Conservation (phyloP, 768 basidiomycete species). For the Rossbeevera mucosa region DNA sequence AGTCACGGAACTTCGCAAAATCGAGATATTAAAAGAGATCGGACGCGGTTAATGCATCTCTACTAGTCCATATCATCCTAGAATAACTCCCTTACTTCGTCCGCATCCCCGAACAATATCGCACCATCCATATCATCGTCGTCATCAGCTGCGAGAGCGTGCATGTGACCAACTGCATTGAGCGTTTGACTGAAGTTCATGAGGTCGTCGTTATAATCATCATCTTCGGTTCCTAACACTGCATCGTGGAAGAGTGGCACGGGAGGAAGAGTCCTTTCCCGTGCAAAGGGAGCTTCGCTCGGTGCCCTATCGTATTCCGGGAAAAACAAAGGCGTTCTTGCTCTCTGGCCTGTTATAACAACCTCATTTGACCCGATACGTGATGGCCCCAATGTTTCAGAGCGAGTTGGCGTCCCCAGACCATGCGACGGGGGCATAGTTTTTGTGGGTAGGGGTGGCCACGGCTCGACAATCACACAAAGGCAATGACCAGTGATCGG, state of each 20-base stretch:
- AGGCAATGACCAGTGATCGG: conserved; percentile 67
- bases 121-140: conserved; percentile 74
- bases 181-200: conserved; percentile 74
- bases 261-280: conserved; percentile 31
- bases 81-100: conserved; percentile 63
- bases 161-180: conserved; percentile 50
- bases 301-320: conserved; percentile 53
- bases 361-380: conserved; percentile 16
- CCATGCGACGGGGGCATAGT: conserved; percentile 31
- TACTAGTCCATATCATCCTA: conserved; percentile 14
- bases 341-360: conserved; percentile 31
- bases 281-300: conserved; percentile 33
- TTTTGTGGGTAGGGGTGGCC: conserved; percentile 47
- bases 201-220: conserved; percentile 46
- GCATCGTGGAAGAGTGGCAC: conserved; percentile 43
- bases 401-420: conserved; percentile 23
- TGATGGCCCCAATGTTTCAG: conserved; percentile 28
- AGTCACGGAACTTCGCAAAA: conserved; percentile 56
- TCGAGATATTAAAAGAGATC: conserved; percentile 75
- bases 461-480: conserved; percentile 81
- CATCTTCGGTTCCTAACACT: conserved; percentile 26
- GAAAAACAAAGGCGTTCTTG: conserved; percentile 66
- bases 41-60: conserved; percentile 52
- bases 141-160: conserved; percentile 59
- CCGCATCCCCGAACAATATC: conserved; percentile 77